Evolutionary conservation across 768 basidiomycete species (phyloP).

Genomic region (Austroboletus festivus): DNA sequence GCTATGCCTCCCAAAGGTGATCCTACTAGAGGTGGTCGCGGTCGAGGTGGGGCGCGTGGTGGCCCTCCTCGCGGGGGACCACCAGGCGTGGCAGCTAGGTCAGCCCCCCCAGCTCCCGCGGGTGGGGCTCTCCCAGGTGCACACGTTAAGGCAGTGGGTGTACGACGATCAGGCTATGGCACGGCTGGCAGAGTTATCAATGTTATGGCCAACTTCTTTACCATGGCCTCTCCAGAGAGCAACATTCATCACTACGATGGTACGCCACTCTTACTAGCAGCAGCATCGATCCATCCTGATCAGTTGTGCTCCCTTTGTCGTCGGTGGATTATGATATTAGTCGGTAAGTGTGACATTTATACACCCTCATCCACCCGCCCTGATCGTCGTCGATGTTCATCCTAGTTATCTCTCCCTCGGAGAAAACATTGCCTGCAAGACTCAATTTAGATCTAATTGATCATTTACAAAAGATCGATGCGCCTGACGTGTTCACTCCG

Average conservation of each 20-base stretch:
- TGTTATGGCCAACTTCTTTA: constrained; percentile 61
- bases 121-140: constrained; percentile 30
- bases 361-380: neutral
- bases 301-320: neutral
- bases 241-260: constrained; percentile 81
- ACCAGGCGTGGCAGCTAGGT: constrained; percentile 16
- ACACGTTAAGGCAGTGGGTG: constrained; percentile 57
- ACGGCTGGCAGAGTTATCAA: constrained; percentile 45
- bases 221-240: constrained; percentile 53
- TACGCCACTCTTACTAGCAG: constrained; percentile 39
- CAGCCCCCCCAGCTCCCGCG: constrained; percentile 27
- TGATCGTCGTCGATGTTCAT: constrained; percentile 13
- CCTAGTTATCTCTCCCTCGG: constrained; percentile 62
- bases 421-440: constrained; percentile 63
- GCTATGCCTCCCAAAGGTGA: constrained; percentile 40
- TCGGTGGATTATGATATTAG: constrained; percentile 9
- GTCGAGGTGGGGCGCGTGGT: constrained; percentile 27
- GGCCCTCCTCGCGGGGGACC: constrained; percentile 31
- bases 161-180: constrained; percentile 65
- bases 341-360: constrained; percentile 14
- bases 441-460: constrained; percentile 71
- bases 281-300: constrained; percentile 19
- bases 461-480: constrained; percentile 53
- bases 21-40: constrained; percentile 23
- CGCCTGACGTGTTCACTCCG: constrained; percentile 68